Conservation (phyloP, 495 filamentous ascomycete species). For the Penicillium nucicola region DNA sequence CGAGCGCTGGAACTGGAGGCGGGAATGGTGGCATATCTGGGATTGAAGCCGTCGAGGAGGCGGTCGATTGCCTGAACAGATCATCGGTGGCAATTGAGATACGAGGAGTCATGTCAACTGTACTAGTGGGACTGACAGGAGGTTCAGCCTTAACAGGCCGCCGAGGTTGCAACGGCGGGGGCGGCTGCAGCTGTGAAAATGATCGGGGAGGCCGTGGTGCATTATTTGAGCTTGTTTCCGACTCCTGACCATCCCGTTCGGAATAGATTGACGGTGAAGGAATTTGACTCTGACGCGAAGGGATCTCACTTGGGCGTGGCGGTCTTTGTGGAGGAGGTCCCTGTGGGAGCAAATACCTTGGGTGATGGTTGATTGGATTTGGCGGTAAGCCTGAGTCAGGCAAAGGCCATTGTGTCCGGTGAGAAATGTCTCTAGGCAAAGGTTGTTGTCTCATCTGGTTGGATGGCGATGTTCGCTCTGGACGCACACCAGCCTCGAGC, state of each 20-base stretch:
- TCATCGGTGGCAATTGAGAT: conserved; percentile 32
- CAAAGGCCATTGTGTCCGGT: conserved; percentile 38
- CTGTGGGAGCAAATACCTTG: conserved; percentile 44
- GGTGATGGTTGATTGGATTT: conserved; percentile 30
- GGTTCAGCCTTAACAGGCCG: conserved; percentile 29
- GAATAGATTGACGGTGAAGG: conserved; percentile 42
- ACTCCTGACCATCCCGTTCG: conserved; percentile 52
- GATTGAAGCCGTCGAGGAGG: conserved; percentile 37
- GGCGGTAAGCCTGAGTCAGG: conserved; percentile 35
- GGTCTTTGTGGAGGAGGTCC: conserved; percentile 66
- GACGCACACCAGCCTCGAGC: conserved; percentile 47
- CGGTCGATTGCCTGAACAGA: conserved; percentile 32
- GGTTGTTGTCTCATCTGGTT: conserved; percentile 12
- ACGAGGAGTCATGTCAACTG: conserved; percentile 23
- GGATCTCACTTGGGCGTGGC: conserved; percentile 49
- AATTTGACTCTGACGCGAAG: conserved; percentile 6
- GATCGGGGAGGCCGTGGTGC: conserved; percentile 46
- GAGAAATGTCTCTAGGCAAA: conserved; percentile 24
- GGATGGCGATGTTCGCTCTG: conserved; percentile 26
- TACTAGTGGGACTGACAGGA: conserved; percentile 31
- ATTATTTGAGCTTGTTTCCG: conserved; percentile 42
- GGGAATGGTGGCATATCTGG: conserved; percentile 44
- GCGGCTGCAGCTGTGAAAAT: conserved; percentile 48
- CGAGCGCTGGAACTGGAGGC: conserved; percentile 10
- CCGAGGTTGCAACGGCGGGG: conserved; percentile 19